Conservation (phyloP, 441 rosid genomes). For the Pelargonium myrrhifolium region DNA sequence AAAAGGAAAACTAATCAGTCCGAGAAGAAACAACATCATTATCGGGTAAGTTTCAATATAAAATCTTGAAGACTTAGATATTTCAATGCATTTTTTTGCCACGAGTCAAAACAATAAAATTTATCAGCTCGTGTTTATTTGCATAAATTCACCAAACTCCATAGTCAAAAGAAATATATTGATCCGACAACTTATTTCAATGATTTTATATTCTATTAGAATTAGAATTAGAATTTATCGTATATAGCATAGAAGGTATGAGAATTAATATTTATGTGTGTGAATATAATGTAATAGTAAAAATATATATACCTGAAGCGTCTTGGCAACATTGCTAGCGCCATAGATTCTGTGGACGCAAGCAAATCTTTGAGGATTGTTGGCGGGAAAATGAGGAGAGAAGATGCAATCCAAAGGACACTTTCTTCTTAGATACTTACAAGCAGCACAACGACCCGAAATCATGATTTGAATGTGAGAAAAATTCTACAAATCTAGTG, state of each 20-base stretch:
- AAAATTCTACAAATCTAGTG: not conserved
- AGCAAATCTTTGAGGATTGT: constrained; percentile 32
- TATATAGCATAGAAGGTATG: not conserved
- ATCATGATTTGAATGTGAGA: not conserved
- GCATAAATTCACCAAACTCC: too few relatives aligned
- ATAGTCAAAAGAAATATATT: too few relatives aligned
- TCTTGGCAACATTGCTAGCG: constrained; percentile 27
- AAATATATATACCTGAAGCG: constrained; percentile 28
- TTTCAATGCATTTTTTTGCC: too few relatives aligned
- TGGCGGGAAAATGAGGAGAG: constrained; percentile 30
- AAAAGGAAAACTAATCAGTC: not conserved
- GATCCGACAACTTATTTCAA: too few relatives aligned
- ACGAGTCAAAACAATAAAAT: too few relatives aligned
- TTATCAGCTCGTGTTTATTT: too few relatives aligned
- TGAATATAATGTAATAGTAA: not conserved
- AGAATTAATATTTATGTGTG: not conserved
- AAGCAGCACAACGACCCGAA: constrained; percentile 26
- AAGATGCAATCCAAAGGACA: constrained; percentile 31
- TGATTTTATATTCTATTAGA: not conserved
- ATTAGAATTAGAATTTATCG: not conserved
- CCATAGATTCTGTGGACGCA: constrained; percentile 30
- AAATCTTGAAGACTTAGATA: too few relatives aligned
- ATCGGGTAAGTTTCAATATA: too few relatives aligned
- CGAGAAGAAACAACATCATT: too few relatives aligned
- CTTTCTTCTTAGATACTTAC: constrained; percentile 33